Evolutionary conservation across 2,329 filamentous ascomycete genomes (phyloP).

Genomic region (Colletotrichum sublineola): DNA sequence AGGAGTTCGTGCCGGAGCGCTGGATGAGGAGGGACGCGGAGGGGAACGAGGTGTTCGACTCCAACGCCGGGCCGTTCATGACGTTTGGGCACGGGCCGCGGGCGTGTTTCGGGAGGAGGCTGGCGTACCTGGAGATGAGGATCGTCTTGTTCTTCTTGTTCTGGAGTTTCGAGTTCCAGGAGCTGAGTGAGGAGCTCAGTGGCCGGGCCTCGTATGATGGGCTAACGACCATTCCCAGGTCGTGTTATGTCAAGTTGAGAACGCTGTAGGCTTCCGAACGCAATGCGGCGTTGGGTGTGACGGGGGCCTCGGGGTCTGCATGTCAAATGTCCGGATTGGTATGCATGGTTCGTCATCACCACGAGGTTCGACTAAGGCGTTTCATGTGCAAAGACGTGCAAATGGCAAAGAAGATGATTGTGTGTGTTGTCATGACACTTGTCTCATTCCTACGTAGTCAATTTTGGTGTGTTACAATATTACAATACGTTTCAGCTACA

Average conservation of each 20-base stretch:
- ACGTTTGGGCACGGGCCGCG: slow-evolving; percentile 46
- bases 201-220: slow-evolving; percentile 44
- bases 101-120: slow-evolving; percentile 47
- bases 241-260: slow-evolving; percentile 47
- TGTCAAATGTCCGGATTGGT: not conserved
- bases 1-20: slow-evolving; percentile 43
- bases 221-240: slow-evolving; percentile 47
- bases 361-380: no score
- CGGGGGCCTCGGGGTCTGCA: not conserved
- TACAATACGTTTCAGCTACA: not conserved
- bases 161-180: slow-evolving; percentile 48
- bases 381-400: not conserved
- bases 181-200: slow-evolving; percentile 36
- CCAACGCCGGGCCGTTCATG: slow-evolving; percentile 46
- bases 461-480: not conserved
- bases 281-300: not conserved
- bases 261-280: slow-evolving; percentile 4
- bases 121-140: slow-evolving; percentile 49
- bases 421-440: not conserved
- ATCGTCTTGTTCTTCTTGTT: slow-evolving; percentile 45
- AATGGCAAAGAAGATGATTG: not conserved
- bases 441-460: not conserved
- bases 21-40: slow-evolving; percentile 41
- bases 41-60: slow-evolving; percentile 44
- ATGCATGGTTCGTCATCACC: not conserved